Conservation (phyloP, 2,329 filamentous ascomycete genomes). For the Coniochaeta pulveracea region DNA sequence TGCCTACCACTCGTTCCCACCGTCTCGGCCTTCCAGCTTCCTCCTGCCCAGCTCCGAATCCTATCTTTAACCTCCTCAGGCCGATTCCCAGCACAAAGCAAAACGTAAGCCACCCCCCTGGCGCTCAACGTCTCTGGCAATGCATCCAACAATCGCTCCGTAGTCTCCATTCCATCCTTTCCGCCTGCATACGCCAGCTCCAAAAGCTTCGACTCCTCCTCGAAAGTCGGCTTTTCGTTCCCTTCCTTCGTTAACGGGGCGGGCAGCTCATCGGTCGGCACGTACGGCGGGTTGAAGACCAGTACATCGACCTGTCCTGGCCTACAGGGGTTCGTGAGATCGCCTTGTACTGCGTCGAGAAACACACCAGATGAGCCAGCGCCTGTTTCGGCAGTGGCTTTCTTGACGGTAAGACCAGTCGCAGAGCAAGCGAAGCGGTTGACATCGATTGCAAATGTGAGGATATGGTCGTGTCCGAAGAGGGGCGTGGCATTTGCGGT, state of each 20-base stretch:
- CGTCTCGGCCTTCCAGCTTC: constrained; percentile 61
- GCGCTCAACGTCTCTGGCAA: constrained; percentile 52
- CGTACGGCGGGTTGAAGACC: constrained; percentile 95
- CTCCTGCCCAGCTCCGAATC: constrained; percentile 15
- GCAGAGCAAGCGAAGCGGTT: constrained; percentile 75
- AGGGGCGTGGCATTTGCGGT: constrained; percentile 62
- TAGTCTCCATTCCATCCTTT: constrained; percentile 86
- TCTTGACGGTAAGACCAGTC: constrained; percentile 56
- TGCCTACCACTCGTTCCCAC: constrained; percentile 76
- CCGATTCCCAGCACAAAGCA: constrained; percentile 85
- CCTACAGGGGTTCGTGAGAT: constrained; percentile 55
- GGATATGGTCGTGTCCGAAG: constrained; percentile 58
- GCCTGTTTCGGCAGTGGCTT: constrained; percentile 23
- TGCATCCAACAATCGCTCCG: constrained; percentile 61
- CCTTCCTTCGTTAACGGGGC: constrained; percentile 24
- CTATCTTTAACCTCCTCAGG: constrained; percentile 38
- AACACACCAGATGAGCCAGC: constrained; percentile 33
- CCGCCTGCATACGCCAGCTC: constrained; percentile 85
- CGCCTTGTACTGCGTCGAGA: constrained; percentile 56
- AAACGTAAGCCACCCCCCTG: constrained; percentile 74
- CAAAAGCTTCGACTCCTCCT: constrained; percentile 73
- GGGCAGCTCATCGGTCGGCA: constrained; percentile 72
- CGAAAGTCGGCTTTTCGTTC: constrained; percentile 38
- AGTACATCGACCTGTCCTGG: constrained; percentile 62
- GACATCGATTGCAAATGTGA: constrained; percentile 72